Conservation (phyloP, 371 early-diverging fungal genomes). For the Mortierella polycephala region DNA sequence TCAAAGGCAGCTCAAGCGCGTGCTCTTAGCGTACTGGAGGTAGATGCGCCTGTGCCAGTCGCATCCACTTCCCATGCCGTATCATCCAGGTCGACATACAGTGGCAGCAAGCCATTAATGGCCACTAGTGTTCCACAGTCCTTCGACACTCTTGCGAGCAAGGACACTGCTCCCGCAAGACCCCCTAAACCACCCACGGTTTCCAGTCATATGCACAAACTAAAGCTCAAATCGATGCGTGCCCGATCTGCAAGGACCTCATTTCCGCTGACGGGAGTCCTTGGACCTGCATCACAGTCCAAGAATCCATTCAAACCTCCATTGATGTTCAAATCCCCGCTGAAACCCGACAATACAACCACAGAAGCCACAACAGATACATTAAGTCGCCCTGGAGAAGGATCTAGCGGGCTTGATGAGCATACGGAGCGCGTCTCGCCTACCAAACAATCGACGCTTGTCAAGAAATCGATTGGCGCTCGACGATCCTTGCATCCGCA, state of each 20-base stretch:
- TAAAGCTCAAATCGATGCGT: constrained; percentile 34
- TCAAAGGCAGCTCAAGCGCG: constrained; percentile 33
- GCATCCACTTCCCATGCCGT: neutral
- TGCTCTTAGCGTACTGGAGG: constrained; percentile 26
- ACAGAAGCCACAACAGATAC: neutral
- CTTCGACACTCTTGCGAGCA: neutral
- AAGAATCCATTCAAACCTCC: constrained; percentile 28
- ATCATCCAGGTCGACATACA: neutral
- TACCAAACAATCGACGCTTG: neutral
- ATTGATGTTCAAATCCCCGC: neutral
- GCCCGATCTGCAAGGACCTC: constrained; percentile 1
- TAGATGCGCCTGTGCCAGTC: constrained; percentile 1
- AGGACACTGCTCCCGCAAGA: neutral
- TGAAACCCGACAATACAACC: neutral
- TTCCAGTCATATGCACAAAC: constrained; percentile 39
- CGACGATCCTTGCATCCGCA: constrained; percentile 22
- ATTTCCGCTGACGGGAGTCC: neutral
- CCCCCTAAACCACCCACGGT: constrained; percentile 14
- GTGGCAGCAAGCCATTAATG: neutral
- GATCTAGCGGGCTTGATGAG: neutral
- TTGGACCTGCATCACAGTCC: constrained; percentile 7
- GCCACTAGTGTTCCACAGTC: neutral
- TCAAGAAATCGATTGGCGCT: constrained; percentile 5
- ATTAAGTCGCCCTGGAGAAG: neutral
- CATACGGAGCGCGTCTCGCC: neutral